Evolutionary conservation across 1,284 basidiomycete genomes (phyloP).

Genomic region (Ganoderma leucocontextum): DNA sequence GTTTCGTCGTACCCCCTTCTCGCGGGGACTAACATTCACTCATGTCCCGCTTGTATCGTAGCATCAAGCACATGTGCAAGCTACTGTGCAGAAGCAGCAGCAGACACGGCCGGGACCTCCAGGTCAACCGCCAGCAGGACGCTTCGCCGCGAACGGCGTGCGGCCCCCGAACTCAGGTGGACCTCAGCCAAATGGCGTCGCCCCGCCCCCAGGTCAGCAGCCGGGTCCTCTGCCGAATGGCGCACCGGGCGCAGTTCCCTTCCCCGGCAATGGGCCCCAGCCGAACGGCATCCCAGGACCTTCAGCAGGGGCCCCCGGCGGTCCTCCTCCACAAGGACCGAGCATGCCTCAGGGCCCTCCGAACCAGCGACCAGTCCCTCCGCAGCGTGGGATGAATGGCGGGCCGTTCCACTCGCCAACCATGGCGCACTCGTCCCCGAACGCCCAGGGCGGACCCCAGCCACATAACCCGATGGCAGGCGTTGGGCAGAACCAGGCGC

Average conservation of each 20-base stretch:
- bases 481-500: slow-evolving; percentile 51
- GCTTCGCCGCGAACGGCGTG: slow-evolving; percentile 45
- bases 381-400: slow-evolving; percentile 49
- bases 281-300: slow-evolving; percentile 49
- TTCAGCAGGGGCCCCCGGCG: slow-evolving; percentile 34
- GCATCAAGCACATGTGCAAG: slow-evolving; percentile 41
- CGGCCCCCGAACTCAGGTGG: slow-evolving; percentile 32
- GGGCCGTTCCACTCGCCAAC: slow-evolving; percentile 52
- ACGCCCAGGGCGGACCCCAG: slow-evolving; percentile 39
- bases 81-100: slow-evolving; percentile 20
- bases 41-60: slow-evolving; percentile 15
- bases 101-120: slow-evolving; percentile 8
- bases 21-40: background rate
- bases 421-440: slow-evolving; percentile 51
- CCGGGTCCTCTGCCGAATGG: slow-evolving; percentile 45
- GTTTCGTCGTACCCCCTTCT: background rate
- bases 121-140: slow-evolving; percentile 15
- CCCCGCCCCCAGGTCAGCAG: slow-evolving; percentile 39
- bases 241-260: slow-evolving; percentile 25
- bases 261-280: slow-evolving; percentile 28
- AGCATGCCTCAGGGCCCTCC: slow-evolving; percentile 32
- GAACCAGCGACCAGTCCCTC: slow-evolving; percentile 44
- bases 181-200: slow-evolving; percentile 42
- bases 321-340: slow-evolving; percentile 31
- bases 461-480: slow-evolving; percentile 55